These are phyloP conservation scores for Phascolomyces articulosus DNA, from an alignment of 371 early-diverging fungal genomes.

Conservation along the genomic window DNA sequence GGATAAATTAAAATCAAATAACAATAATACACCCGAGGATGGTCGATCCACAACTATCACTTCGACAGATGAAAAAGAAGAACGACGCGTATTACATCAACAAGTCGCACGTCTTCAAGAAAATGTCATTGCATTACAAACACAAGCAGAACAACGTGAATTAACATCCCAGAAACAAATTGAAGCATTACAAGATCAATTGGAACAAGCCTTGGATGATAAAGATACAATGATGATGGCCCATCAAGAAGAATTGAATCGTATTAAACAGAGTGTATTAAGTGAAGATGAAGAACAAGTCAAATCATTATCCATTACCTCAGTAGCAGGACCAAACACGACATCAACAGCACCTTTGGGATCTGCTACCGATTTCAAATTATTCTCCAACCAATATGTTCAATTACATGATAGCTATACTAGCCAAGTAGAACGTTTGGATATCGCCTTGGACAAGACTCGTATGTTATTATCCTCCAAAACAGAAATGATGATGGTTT, in stretches of 20 bases:
- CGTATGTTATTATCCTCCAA: background rate
- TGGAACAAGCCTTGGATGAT: conserved; percentile 12
- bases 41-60: conserved; percentile 22
- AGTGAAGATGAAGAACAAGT: too few species aligned
- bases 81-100: conserved; percentile 5
- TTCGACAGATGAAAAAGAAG: conserved; percentile 38
- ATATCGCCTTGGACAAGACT: conserved; percentile 8
- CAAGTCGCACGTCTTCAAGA: conserved; percentile 13
- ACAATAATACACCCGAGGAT: background rate
- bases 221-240: background rate
- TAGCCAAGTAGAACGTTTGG: conserved; percentile 12
- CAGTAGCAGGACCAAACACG: too few species aligned
- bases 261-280: background rate
- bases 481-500: background rate
- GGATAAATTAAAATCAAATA: conserved; percentile 1
- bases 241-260: conserved; percentile 1
- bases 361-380: background rate
- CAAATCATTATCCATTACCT: too few species aligned
- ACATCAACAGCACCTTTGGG: background rate
- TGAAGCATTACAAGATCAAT: conserved; percentile 5
- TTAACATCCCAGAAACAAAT: background rate
- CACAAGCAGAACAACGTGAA: conserved; percentile 15
- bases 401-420: conserved; percentile 5
- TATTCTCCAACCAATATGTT: background rate
- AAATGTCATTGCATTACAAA: conserved; percentile 10